Evolutionary conservation across 176 grass and related monocot species (phyloP), one percentile per base, ranked within the genome.

Genomic region (Carex pumila): DNA sequence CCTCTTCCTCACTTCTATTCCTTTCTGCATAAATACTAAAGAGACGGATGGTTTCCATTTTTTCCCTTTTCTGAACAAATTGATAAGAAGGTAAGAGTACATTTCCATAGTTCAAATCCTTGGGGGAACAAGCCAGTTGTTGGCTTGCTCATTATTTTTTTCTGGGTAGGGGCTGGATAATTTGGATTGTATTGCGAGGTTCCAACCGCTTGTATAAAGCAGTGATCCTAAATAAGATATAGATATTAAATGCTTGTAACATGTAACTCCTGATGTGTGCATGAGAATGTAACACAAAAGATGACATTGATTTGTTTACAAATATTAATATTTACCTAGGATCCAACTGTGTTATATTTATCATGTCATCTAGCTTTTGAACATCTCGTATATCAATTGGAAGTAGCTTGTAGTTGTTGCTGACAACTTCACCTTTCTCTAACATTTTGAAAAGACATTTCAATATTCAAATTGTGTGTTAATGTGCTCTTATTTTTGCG

Each of bases 361-460:
- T 91, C 79, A 98, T 77, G 59, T 85, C 72, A 90, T 95, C 92
- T 82, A 98, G 83, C 84, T 89, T 92, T 83, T 84, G 91, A 60
- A 85, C 85, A 49, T 98, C 91, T 53, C 92, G 89, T 73, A 98
- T 90, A 89, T 98, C 92, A 69, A 90, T 85, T 65, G 92, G 76
- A 85, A 98, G 92, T 86, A 95, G 71, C 92, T 93, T 98, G 89
- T 95, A 98, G 78, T 98, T 87, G 11, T 80, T 72, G 81, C 95
- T 93, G 52, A 45, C 81, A 49, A 95, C 86, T 95, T 98, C 95
- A 83, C 95, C 95, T 86, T 89, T 98, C 58, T 95, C 95, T 98
- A 84, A 86, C 87, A 90, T 71, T 81, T 86, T 73, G 64, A 45
- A 67, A 77, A 86, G 31, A 2, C 61, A n/a, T 74, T 82, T 53